phyloP scores from a whole-genome alignment of 768 basidiomycete species.

The Pleurotus citrinopileatus region DNA sequence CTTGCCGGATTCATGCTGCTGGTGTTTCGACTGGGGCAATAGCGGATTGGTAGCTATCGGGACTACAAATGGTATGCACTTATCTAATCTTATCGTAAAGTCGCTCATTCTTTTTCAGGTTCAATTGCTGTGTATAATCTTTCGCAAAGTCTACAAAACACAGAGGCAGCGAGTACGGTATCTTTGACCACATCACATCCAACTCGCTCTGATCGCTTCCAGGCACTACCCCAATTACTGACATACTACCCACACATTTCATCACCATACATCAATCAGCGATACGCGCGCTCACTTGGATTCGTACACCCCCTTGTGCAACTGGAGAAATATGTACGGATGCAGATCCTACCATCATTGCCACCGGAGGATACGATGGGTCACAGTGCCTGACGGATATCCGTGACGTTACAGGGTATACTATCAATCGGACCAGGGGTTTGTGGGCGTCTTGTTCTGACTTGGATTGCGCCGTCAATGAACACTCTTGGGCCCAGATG shows the following conservation, averaged over 20 bases:
- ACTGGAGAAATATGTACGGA: conserved; percentile 43
- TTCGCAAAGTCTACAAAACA: conserved; percentile 36
- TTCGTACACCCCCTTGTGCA: conserved; percentile 58
- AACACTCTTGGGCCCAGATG: conserved; percentile 43
- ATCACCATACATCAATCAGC: conserved; percentile 76
- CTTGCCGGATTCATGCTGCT: conserved; percentile 72
- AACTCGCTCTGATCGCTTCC: neutral
- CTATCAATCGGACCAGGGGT: conserved; percentile 81
- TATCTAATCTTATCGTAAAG: neutral
- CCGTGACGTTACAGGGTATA: conserved; percentile 61
- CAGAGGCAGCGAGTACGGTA: conserved; percentile 6
- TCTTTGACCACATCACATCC: neutral
- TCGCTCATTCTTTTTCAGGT: conserved; percentile 29
- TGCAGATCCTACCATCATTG: conserved; percentile 68
- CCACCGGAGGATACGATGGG: conserved; percentile 81
- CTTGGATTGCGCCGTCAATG: neutral
- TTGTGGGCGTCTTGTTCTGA: conserved; percentile 5
- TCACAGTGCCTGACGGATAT: conserved; percentile 74
- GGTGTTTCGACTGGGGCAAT: conserved; percentile 88
- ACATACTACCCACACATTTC: conserved; percentile 68
- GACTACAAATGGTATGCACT: conserved; percentile 70
- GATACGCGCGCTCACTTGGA: conserved; percentile 74
- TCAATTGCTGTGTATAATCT: conserved; percentile 59
- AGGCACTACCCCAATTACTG: conserved; percentile 26
- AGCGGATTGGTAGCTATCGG: conserved; percentile 82